phyloP scores from a whole-genome alignment of 2,329 filamentous ascomycete genomes.

The Neonectria hederae region DNA sequence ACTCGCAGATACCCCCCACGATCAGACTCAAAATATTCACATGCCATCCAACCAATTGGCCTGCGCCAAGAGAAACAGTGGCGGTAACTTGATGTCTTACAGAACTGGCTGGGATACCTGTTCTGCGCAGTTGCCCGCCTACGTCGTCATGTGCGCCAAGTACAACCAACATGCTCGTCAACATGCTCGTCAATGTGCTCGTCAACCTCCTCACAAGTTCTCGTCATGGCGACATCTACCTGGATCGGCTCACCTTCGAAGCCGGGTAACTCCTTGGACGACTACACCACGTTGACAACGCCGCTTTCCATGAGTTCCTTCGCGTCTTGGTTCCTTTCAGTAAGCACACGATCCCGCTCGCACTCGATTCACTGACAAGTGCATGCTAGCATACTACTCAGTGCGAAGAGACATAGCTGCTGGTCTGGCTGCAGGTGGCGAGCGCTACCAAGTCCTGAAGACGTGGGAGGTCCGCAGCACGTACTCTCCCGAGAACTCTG shows the following conservation, averaged over 20 bases:
- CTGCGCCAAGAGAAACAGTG: slow-evolving; percentile 4
- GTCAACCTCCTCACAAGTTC: no score
- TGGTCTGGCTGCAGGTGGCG: neutral
- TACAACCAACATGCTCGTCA: no score
- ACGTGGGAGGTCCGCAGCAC: neutral
- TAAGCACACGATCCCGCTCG: neutral
- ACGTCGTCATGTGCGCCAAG: slow-evolving; percentile 10
- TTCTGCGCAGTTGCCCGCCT: neutral
- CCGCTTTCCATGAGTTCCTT: slow-evolving; percentile 14
- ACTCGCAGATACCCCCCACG: neutral
- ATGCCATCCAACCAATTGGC: neutral
- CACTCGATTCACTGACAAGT: no score
- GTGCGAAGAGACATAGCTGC: slow-evolving; percentile 6
- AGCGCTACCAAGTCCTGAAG: neutral
- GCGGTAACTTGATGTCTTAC: neutral
- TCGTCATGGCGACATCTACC: slow-evolving; percentile 4
- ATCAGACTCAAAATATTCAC: neutral
- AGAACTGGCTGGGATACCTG: neutral
- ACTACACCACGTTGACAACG: slow-evolving; percentile 7
- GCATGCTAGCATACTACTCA: neutral
- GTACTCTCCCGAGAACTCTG: slow-evolving; percentile 6
- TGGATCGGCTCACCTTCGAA: slow-evolving; percentile 1
- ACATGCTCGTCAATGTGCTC: no score
- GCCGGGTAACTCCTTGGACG: neutral
- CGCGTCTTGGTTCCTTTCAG: neutral